These are phyloP conservation scores for Xerocomus nothofagi DNA, from an alignment of 1,284 basidiomycete species.

Conservation along the genomic window DNA sequence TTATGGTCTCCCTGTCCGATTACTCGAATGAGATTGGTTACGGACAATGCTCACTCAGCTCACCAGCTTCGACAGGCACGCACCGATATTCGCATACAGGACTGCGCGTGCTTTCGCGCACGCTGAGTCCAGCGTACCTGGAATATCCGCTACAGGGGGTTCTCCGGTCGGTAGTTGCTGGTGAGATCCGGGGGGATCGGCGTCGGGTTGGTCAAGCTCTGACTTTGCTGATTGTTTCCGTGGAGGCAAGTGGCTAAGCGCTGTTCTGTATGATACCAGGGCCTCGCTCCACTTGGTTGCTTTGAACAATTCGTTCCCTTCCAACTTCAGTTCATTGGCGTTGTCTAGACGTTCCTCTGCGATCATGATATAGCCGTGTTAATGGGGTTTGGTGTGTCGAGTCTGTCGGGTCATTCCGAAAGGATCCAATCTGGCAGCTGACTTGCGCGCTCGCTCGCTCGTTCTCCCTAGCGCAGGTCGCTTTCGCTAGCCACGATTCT, in stretches of 20 bases:
- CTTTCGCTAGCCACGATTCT: slow-evolving; percentile 27
- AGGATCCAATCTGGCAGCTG: too few relatives aligned
- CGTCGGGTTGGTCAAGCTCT: slow-evolving; percentile 14
- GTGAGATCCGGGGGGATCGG: slow-evolving; percentile 12
- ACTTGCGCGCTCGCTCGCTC: slow-evolving; percentile 2
- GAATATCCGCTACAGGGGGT: slow-evolving; percentile 3
- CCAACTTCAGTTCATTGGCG: slow-evolving; percentile 60
- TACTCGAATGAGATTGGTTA: slow-evolving; percentile 6
- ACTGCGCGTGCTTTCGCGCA: slow-evolving; percentile 61
- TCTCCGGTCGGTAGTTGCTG: slow-evolving; percentile 21
- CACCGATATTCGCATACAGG: slow-evolving; percentile 78
- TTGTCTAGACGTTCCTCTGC: slow-evolving; percentile 45
- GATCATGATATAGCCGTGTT: slow-evolving; percentile 7
- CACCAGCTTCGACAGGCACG: slow-evolving; percentile 76
- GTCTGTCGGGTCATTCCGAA: slow-evolving; percentile 8
- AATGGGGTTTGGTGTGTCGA: neutral
- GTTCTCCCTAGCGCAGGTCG: slow-evolving; percentile 48
- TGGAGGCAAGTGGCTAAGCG: slow-evolving; percentile 56
- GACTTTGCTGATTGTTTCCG: slow-evolving; percentile 28
- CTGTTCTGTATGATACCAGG: slow-evolving; percentile 59
- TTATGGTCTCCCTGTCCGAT: slow-evolving; percentile 65
- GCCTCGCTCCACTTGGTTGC: slow-evolving; percentile 63
- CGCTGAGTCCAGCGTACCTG: slow-evolving; percentile 40
- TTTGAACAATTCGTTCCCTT: slow-evolving; percentile 57
- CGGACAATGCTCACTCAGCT: slow-evolving; percentile 23